Evolutionary conservation across 306 rosid genomes (phyloP), one percentile per base, ranked within the genome.

Genomic region (Hylodesmum podocarpum): DNA sequence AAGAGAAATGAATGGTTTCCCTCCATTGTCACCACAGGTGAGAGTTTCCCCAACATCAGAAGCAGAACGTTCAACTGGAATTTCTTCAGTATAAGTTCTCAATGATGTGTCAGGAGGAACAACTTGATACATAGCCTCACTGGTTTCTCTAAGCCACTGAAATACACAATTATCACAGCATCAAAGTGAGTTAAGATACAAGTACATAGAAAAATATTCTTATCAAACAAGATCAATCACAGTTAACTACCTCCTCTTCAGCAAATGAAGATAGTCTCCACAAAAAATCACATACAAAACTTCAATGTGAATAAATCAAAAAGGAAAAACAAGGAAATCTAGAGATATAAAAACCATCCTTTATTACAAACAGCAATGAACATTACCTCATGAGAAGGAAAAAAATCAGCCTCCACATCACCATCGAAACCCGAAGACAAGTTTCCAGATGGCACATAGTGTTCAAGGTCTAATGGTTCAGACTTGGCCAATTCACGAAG

Each of bases 401-500:
- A 80, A 6, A 49, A 43, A 71, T 63, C 81, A 74, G 86, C 68
- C 72, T 93, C 84, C 2, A 65, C 41, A 5, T 79, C 86, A 33
- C 54, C 70, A 37, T 82, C 87, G 74, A 72, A 83, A 66, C 70
- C 85, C 10, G 65, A 44, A 40, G 73, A 70, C 54, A 76, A 29
- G 47, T 72, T 72, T 54, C 11, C 75, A 1, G 80, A 71, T 46
- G 72, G 85, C 81, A 70, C 19, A 79, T 65, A 72, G 19, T 64
- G 87, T 64, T 80, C 87, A 55, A 73, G 54, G 67, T 81, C 85
- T 34, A 76, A 76, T 33, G 89, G 90, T 79, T 89, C 98, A n/a
- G 59, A 82, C 83, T 83, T 89, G 18, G 85, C 88, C 41, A 91
- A 83, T 57, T 80, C 70, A 3, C 95, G 90, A 78, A 93, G 98